These are phyloP conservation scores for Chlamydomonas reinhardtii DNA, from an alignment of 163 green algal genomes.

Conservation along the genomic window DNA sequence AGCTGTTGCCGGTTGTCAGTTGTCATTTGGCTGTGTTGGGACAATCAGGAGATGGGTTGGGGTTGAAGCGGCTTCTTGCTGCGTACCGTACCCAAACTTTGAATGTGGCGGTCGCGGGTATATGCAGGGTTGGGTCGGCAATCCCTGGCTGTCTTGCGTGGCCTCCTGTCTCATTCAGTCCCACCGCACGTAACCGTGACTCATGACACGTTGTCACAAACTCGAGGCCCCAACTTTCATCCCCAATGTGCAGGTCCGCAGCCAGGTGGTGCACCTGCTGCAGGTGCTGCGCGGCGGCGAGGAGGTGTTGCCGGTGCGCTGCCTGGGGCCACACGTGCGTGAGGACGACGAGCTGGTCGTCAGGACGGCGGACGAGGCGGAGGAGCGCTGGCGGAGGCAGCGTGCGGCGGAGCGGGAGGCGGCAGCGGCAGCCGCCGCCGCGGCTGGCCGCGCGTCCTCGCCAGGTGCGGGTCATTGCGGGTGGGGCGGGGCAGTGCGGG, in stretches of 20 bases:
- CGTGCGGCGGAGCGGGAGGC: conserved; percentile 7
- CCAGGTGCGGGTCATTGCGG: background rate
- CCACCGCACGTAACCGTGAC: too few species aligned
- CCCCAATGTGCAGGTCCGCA: background rate
- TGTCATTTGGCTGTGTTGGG: too few species aligned
- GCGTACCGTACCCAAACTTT: too few species aligned
- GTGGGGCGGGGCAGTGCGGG: background rate
- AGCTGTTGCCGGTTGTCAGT: background rate
- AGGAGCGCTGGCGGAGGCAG: conserved; percentile 22
- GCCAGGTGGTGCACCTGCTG: conserved; percentile 40
- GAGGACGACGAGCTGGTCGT: conserved; percentile 50
- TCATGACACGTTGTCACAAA: too few species aligned
- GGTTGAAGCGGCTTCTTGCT: too few species aligned
- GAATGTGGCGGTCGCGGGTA: too few species aligned
- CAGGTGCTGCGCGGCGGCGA: conserved; percentile 41
- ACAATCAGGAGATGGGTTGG: background rate
- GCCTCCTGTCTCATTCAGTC: too few species aligned
- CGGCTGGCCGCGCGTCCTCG: background rate
- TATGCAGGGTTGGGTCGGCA: too few species aligned
- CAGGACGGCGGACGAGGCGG: conserved; percentile 22
- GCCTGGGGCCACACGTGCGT: conserved; percentile 6
- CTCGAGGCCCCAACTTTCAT: too few species aligned
- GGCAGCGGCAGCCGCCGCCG: background rate
- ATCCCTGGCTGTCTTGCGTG: too few species aligned
- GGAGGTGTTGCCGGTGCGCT: conserved; percentile 45